These are phyloP conservation scores for Gnaphalium uliginosum DNA, from an alignment of 129 eudicot species.

Conservation along the genomic window DNA sequence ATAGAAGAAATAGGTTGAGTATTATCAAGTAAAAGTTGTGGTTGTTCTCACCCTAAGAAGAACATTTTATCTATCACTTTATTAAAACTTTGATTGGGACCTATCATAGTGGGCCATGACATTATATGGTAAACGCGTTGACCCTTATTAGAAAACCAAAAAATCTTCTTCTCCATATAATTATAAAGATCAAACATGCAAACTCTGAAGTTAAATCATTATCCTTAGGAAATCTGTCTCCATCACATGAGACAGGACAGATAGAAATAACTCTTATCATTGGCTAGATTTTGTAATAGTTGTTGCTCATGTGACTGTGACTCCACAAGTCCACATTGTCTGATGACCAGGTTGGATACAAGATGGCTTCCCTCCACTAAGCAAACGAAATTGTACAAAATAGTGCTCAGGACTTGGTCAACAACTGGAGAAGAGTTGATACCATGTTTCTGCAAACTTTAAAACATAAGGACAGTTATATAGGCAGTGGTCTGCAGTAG, in stretches of 20 bases:
- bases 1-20: too few species aligned
- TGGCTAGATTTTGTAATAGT: neutral
- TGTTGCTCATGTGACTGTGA: neutral
- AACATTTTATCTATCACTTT: too few species aligned
- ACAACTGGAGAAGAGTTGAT: neutral
- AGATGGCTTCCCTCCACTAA: neutral
- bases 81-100: too few species aligned
- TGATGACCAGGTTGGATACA: neutral
- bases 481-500: neutral
- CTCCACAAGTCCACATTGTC: neutral
- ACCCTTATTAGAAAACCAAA: too few species aligned
- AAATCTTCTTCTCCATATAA: too few species aligned
- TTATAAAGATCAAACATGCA: too few species aligned
- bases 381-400: neutral
- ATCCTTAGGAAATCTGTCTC: neutral
- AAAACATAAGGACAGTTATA: neutral
- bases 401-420: neutral
- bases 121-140: too few species aligned
- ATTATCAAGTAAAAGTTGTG: too few species aligned
- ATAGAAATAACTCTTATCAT: too few species aligned
- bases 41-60: too few species aligned
- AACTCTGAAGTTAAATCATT: neutral
- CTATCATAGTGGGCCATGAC: too few species aligned
- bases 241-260: neutral
- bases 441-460: neutral